Evolutionary conservation across 305 asterid genomes (phyloP).

Genomic region (Fraxinus ornus): DNA sequence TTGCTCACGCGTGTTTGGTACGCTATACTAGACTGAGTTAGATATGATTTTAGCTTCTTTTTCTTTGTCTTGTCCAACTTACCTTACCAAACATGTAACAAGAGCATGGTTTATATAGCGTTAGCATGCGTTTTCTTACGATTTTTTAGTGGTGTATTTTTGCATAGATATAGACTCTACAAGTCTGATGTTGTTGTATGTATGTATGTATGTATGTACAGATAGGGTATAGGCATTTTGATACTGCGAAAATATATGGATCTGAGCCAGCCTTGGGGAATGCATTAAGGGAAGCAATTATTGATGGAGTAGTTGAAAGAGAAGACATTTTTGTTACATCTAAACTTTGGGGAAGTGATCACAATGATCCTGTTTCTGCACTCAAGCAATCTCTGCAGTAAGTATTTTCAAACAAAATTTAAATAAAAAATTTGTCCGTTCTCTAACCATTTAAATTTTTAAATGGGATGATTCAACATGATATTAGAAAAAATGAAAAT

Average conservation of each 20-base stretch:
- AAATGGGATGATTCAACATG: neutral
- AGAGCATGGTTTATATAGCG: neutral
- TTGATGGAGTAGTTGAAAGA: conserved; percentile 42
- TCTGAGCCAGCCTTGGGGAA: conserved; percentile 69
- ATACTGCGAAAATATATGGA: conserved; percentile 79
- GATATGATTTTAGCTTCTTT: neutral
- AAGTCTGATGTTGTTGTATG: neutral
- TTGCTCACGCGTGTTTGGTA: neutral
- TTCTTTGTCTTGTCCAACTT: neutral
- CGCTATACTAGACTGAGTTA: neutral
- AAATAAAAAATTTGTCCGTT: neutral
- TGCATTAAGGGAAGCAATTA: conserved; percentile 51
- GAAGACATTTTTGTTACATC: conserved; percentile 65
- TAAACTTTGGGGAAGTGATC: conserved; percentile 80
- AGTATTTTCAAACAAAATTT: conserved; percentile 2
- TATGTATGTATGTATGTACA: conserved; percentile 28
- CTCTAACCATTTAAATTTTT: neutral
- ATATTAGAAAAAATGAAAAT: too few relatives aligned
- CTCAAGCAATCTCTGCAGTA: conserved; percentile 62
- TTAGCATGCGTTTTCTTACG: neutral
- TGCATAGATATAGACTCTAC: neutral
- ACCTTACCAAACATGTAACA: neutral
- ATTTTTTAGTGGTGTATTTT: neutral
- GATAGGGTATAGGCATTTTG: conserved; percentile 82
- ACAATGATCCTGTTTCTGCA: conserved; percentile 72